Evolutionary conservation across 768 basidiomycete genomes (phyloP).

Genomic region (Dentipellis fragilis): DNA sequence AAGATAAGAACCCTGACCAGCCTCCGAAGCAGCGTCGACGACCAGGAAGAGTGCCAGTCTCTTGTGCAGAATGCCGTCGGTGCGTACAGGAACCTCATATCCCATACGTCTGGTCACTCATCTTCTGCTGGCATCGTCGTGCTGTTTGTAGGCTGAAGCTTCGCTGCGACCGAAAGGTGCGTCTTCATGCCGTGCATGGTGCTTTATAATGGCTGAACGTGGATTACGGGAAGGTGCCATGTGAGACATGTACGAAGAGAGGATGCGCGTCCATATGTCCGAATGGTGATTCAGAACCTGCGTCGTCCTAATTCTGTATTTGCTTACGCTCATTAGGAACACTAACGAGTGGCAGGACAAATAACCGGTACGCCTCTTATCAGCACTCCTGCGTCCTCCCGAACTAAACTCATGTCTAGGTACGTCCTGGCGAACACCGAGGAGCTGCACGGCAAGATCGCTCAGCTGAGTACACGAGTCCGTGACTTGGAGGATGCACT

Average conservation of each 20-base stretch:
- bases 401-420: slow-evolving; percentile 17
- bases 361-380: slow-evolving; percentile 34
- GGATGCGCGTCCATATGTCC: slow-evolving; percentile 72
- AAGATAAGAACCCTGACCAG: neutral
- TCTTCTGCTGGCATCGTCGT: neutral
- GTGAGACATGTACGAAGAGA: slow-evolving; percentile 67
- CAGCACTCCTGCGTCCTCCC: no score
- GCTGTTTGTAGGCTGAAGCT: slow-evolving; percentile 48
- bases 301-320: neutral
- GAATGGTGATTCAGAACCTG: slow-evolving; percentile 37
- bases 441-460: slow-evolving; percentile 30
- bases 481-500: slow-evolving; percentile 11
- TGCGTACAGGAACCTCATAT: slow-evolving; percentile 9
- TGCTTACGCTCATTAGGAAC: slow-evolving; percentile 28
- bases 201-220: neutral
- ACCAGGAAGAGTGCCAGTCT: slow-evolving; percentile 18
- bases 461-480: slow-evolving; percentile 10
- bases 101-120: neutral
- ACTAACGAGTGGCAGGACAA: slow-evolving; percentile 42
- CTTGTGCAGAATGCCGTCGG: slow-evolving; percentile 30
- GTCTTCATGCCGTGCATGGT: slow-evolving; percentile 6
- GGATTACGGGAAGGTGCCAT: slow-evolving; percentile 43
- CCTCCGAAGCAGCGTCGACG: slow-evolving; percentile 11
- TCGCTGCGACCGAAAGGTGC: slow-evolving; percentile 54
- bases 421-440: slow-evolving; percentile 59